Evolutionary conservation across 192 early-diverging fungal genomes (phyloP).

Genomic region (Phycomyces blakesleeanus): DNA sequence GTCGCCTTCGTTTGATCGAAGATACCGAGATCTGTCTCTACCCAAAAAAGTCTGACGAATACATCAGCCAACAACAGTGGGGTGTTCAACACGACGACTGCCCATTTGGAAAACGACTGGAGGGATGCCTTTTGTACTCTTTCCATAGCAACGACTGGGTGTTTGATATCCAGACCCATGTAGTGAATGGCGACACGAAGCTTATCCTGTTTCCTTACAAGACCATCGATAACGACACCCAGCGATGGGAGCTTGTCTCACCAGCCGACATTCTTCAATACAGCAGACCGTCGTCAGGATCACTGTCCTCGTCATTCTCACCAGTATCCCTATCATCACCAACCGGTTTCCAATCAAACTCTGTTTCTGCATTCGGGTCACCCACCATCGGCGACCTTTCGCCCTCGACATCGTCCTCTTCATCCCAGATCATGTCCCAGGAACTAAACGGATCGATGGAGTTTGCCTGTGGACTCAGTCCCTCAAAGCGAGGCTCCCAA

Average conservation of each 20-base stretch:
- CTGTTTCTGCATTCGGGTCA: neutral
- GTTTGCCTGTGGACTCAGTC: slow-evolving; percentile 10
- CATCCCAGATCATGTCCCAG: neutral
- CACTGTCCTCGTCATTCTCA: neutral
- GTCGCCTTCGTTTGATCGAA: slow-evolving; percentile 37
- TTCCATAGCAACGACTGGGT: slow-evolving; percentile 33
- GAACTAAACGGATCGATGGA: neutral
- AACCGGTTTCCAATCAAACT: neutral
- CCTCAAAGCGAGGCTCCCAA: slow-evolving; percentile 27
- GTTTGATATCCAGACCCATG: slow-evolving; percentile 19
- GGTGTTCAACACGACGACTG: slow-evolving; percentile 15
- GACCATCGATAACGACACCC: slow-evolving; percentile 30
- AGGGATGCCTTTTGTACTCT: slow-evolving; percentile 25
- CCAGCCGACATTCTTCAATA: slow-evolving; percentile 5
- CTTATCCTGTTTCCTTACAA: slow-evolving; percentile 27
- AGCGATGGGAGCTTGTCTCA: slow-evolving; percentile 28
- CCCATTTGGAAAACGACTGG: slow-evolving; percentile 12
- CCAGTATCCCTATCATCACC: too few relatives aligned
- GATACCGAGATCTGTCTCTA: slow-evolving; percentile 38
- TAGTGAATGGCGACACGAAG: slow-evolving; percentile 4
- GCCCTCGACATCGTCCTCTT: neutral
- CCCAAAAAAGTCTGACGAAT: slow-evolving; percentile 23
- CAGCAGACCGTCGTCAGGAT: neutral
- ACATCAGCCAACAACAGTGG: slow-evolving; percentile 32
- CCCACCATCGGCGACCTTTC: neutral